These are phyloP conservation scores for Trypanosoma platydactyli DNA, from an alignment of 208 protist genomes.

Conservation along the genomic window DNA sequence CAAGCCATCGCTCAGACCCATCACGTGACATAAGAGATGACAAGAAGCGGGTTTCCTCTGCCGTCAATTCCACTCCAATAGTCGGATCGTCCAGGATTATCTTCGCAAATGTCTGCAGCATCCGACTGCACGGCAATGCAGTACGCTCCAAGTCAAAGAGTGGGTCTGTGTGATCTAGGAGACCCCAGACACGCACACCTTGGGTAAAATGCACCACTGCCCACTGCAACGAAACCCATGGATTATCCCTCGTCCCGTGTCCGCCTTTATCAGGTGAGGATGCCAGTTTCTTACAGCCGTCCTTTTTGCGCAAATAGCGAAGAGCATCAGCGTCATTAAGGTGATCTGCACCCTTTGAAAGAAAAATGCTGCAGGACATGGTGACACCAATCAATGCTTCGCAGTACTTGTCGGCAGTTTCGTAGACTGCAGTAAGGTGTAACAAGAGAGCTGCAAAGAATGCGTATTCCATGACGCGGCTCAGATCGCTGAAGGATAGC, in stretches of 20 bases:
- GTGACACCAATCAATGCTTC: conserved; percentile 54
- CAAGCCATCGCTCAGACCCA: conserved; percentile 11
- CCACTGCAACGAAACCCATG: conserved; percentile 54
- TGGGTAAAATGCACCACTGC: conserved; percentile 62
- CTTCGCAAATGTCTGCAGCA: conserved; percentile 49
- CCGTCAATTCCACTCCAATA: neutral
- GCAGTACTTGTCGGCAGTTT: conserved; percentile 60
- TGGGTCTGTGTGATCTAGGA: conserved; percentile 47
- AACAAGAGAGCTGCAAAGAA: conserved; percentile 63
- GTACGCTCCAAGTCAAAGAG: conserved; percentile 33
- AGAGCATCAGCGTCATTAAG: neutral
- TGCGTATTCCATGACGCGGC: conserved; percentile 30
- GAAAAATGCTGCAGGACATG: conserved; percentile 64
- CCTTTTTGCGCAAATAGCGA: neutral
- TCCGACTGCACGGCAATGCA: conserved; percentile 26
- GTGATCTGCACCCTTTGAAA: conserved; percentile 42
- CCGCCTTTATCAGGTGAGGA: neutral
- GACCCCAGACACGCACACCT: conserved; percentile 56
- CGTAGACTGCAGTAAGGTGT: conserved; percentile 62
- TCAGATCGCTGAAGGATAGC: conserved; percentile 19
- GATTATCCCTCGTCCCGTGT: conserved; percentile 8
- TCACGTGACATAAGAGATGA: conserved; percentile 1
- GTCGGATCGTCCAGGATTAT: conserved; percentile 13
- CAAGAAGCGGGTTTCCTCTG: conserved; percentile 8
- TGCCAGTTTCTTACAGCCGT: too few relatives aligned